Evolutionary conservation across 768 basidiomycete species (phyloP).

Genomic region (Phylloporus rhodoxanthus): DNA sequence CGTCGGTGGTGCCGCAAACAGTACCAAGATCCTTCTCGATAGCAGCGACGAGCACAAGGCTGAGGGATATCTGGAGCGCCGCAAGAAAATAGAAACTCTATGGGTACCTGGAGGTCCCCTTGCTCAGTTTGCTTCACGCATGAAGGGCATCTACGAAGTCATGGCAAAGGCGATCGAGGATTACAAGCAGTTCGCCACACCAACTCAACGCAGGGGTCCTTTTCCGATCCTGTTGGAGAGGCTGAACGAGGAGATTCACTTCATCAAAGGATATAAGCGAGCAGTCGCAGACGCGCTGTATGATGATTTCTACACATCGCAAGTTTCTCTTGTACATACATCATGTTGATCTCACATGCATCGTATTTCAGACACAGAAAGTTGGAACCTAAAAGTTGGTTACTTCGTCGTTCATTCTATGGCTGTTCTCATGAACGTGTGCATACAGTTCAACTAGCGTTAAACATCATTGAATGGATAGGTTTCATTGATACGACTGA

Average conservation of each 20-base stretch:
- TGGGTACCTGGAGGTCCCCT: conserved; percentile 17
- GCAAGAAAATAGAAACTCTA: conserved; percentile 15
- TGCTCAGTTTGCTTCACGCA: conserved; percentile 17
- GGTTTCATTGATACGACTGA: conserved; percentile 22
- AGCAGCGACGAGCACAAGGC: conserved; percentile 18
- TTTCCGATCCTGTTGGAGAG: conserved; percentile 22
- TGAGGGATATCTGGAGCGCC: conserved; percentile 18
- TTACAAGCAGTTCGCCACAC: conserved; percentile 12
- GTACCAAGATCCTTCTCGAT: conserved; percentile 22
- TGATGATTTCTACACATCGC: conserved; percentile 20
- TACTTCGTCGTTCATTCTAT: not conserved
- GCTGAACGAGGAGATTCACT: conserved; percentile 20
- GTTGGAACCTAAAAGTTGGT: conserved; percentile 23
- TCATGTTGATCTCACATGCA: not conserved
- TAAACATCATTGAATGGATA: conserved; percentile 20
- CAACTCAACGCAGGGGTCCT: conserved; percentile 8
- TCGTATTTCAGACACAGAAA: conserved; percentile 11
- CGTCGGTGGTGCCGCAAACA: conserved; percentile 23
- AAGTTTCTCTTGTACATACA: not conserved
- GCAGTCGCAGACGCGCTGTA: conserved; percentile 12
- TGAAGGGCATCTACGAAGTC: conserved; percentile 13
- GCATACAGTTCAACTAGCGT: conserved; percentile 19
- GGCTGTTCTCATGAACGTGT: conserved; percentile 1
- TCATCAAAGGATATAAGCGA: conserved; percentile 20
- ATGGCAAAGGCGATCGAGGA: conserved; percentile 21